Evolutionary conservation across 129 eudicot species (phyloP), one percentile per base, ranked within the genome.

Genomic region (Rutidosis leptorrhynchoides): DNA sequence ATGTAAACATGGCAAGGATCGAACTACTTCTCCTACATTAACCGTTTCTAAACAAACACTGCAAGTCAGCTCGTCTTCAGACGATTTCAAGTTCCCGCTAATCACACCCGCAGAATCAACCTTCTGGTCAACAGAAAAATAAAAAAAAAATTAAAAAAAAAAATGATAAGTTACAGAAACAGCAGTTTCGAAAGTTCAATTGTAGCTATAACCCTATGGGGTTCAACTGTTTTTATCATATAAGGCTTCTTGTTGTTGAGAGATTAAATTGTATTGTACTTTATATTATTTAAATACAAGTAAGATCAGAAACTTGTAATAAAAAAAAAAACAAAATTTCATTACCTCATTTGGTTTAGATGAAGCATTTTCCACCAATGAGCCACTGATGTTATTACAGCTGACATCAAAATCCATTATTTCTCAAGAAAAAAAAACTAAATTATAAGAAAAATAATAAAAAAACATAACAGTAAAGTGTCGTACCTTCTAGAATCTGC

Each of bases 1-100:
- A 78, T 91, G 97, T 77, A 91, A 73, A 68, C 97, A 91, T 65
- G 97, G 97, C 83, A 90, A 83, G 78, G 87, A 87, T 33, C 97
- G 97, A 22, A 90, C 74, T 11, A 80, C 79, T 59, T 90, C 97
- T 33, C 97, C 97, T 7, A 53, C 85, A 77, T 73, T 79, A 42
- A 90, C 97, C 78, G 85, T 95, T 83, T 90, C 97, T 84, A 90
- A 87, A 83, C 97, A 90, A 74, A 90, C 93, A 68, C 87, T 90
- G 64, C 97, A 90, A 58, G 95, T 90, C 65, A 90, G 76, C 24
- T 90, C 97, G 65, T 90, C 97, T 58, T 84, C 93, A 5, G 84
- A 78, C 3, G 81, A 46, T 77, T 84, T 87, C 28, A 60, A 30
- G 46, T 30, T 60, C 65, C 75, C 79, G 21, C n/a, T n/a, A n/a